A percentile compares a stretch with the other conserved stretches of the same genome.
Evolutionary conservation across 2,329 filamentous ascomycete genomes (phyloP).

Genomic region (Beauveria asiatica): DNA sequence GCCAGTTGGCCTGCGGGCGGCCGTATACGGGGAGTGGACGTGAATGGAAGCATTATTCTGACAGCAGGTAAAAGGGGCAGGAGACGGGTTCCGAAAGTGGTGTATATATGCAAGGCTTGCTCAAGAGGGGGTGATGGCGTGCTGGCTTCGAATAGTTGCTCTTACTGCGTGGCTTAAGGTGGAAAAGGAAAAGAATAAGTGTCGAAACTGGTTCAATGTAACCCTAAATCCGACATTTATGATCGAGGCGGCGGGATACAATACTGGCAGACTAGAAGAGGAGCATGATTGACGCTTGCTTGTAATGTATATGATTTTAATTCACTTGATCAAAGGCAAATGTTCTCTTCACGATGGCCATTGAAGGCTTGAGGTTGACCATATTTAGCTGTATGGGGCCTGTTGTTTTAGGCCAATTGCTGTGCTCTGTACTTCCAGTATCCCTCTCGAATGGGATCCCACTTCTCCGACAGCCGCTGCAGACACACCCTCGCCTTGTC

Average conservation of each 20-base stretch:
- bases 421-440: slow-evolving; percentile 68
- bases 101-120: too few relatives aligned
- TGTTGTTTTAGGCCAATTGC: slow-evolving; percentile 15
- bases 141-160: neutral
- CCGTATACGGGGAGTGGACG: neutral
- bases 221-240: too few relatives aligned
- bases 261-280: neutral
- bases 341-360: too few relatives aligned
- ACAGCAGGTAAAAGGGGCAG: neutral
- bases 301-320: neutral
- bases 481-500: slow-evolving; percentile 62
- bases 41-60: neutral
- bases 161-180: too few relatives aligned
- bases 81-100: too few relatives aligned
- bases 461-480: slow-evolving; percentile 68
- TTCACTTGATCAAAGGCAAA: too few relatives aligned
- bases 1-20: neutral
- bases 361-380: too few relatives aligned
- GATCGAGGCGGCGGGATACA: neutral
- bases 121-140: too few relatives aligned
- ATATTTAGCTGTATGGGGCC: too few relatives aligned
- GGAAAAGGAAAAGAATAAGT: too few relatives aligned
- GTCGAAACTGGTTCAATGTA: too few relatives aligned
- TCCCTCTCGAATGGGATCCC: slow-evolving; percentile 81
- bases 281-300: neutral